Conservation (phyloP, 192 early-diverging fungal genomes). For the Linnemannia hyalina region DNA sequence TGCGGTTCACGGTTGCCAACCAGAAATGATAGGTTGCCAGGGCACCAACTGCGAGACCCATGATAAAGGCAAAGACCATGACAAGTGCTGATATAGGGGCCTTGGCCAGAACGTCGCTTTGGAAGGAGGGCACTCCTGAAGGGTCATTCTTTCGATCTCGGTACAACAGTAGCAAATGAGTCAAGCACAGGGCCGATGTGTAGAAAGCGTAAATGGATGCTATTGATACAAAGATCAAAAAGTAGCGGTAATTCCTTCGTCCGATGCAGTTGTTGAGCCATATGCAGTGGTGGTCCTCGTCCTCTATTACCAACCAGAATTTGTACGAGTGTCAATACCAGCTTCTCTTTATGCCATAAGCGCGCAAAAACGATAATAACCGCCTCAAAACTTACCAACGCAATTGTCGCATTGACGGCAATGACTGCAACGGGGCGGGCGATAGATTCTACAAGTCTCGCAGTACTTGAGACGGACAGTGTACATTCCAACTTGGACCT, state of each 20-base stretch:
- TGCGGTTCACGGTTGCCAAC: slow-evolving; percentile 79
- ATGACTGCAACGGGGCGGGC: slow-evolving; percentile 90
- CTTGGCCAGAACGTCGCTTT: slow-evolving; percentile 35
- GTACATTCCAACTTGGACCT: slow-evolving; percentile 72
- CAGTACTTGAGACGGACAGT: slow-evolving; percentile 88
- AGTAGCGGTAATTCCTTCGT: slow-evolving; percentile 83
- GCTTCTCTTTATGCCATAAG: background rate
- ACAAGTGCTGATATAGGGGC: slow-evolving; percentile 67
- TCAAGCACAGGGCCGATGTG: slow-evolving; percentile 71
- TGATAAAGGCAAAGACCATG: slow-evolving; percentile 70
- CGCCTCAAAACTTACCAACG: slow-evolving; percentile 68
- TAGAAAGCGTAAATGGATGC: slow-evolving; percentile 73
- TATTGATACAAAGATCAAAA: slow-evolving; percentile 81
- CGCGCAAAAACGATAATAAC: background rate
- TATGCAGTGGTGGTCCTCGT: slow-evolving; percentile 92
- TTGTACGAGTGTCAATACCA: background rate
- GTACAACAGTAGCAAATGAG: slow-evolving; percentile 64
- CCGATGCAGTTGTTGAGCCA: slow-evolving; percentile 97
- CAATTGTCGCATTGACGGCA: slow-evolving; percentile 93
- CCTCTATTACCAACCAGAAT: slow-evolving; percentile 61
- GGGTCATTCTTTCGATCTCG: slow-evolving; percentile 12
- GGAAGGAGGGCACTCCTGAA: slow-evolving; percentile 18
- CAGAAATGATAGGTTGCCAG: slow-evolving; percentile 84
- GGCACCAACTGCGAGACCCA: slow-evolving; percentile 77
- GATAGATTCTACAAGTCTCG: slow-evolving; percentile 89